Evolutionary conservation across 179 eudicot species (phyloP), one percentile per base, ranked within the genome.

Genomic region (Carnegiea gigantea): DNA sequence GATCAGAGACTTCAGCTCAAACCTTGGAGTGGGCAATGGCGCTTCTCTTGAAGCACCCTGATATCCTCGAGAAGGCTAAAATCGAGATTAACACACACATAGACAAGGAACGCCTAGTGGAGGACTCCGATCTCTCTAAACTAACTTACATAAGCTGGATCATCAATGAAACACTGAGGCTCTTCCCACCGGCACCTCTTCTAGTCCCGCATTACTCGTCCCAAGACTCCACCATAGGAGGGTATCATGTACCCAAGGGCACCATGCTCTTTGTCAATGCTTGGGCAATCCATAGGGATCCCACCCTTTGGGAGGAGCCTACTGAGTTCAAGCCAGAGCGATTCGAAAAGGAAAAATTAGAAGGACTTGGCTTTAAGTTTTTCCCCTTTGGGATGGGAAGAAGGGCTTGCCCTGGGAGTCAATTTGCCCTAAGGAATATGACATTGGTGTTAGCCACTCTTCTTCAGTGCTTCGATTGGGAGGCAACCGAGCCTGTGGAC

Each of bases 141-240:
- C 62, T 75, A 14, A 26, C 18, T 6, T 75, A 75, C 62, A 14
- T 75, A 23, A 28, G 62, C 9, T 75, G 78, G 64, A 75, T 75
- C 15, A 24, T 75, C 40, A 24, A 75, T 6, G 78, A 75, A 8
- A 51, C 78, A 3, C 23, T 75, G 49, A 75, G 78, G 23, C 64
- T 75, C 1, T 75, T 75, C 20, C 60, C 78, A 49, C 78, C 78
- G 2, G 62, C 64, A 9, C 78, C 78, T 14, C 38, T 75, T 9
- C 64, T 75, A 75, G 43, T 75, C 43, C 78, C 78, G 49, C 78
- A 75, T 49, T 75, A 49, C 64, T 75, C 78, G 24, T 75, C 78
- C 12, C 11, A 51, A 6, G 78, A 75, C 4, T 75, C 64, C 64
- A 49, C 78, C 62, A 28, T 75, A 5, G 78, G 78, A 26, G 78